Evolutionary conservation across 2,329 filamentous ascomycete genomes (phyloP).

Genomic region (Orbilia brochopaga): DNA sequence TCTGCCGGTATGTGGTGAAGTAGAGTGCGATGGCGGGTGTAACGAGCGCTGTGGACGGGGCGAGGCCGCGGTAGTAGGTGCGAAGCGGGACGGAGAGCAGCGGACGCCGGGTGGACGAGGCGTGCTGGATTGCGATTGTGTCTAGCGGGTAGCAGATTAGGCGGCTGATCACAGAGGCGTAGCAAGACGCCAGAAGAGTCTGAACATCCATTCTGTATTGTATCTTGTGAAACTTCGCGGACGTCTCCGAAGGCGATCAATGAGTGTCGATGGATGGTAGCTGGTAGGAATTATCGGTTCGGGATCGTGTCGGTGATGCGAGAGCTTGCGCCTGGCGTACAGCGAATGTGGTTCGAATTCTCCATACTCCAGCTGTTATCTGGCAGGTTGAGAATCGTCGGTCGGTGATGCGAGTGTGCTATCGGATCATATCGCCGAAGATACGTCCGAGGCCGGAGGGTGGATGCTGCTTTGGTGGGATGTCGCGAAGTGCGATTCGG

Average conservation of each 20-base stretch:
- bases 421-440: neutral
- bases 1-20: constrained; percentile 45
- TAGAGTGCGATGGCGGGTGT: constrained; percentile 44
- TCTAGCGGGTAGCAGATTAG: constrained; percentile 48
- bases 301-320: neutral
- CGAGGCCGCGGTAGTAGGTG: constrained; percentile 48
- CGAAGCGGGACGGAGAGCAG: constrained; percentile 38
- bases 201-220: constrained; percentile 39
- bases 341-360: neutral
- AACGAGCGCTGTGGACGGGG: constrained; percentile 34
- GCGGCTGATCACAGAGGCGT: constrained; percentile 40
- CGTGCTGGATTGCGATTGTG: constrained; percentile 50
- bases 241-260: no score
- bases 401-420: neutral
- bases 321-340: neutral
- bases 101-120: constrained; percentile 43
- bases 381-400: neutral
- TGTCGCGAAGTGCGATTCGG: neutral
- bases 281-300: no score
- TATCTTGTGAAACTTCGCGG: no score
- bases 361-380: neutral
- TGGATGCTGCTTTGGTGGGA: neutral
- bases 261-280: no score
- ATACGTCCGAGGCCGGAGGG: neutral
- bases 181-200: constrained; percentile 40